Base-by-base conservation (phyloP, 306 rosid species). In the Malus orientalis region DNA sequence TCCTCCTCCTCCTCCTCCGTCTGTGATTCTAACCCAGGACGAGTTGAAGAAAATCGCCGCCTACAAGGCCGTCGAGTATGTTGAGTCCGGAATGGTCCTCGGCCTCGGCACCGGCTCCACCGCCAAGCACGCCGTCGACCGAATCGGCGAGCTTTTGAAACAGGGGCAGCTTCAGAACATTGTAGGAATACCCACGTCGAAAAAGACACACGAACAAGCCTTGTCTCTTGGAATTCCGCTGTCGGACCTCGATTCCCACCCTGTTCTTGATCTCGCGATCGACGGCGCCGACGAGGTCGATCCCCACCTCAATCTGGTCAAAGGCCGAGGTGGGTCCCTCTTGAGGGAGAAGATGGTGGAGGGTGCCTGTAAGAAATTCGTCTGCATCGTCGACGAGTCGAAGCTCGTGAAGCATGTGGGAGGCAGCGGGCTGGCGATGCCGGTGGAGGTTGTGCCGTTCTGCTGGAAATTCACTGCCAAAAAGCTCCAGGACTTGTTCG, bases 221-320 rank as follows among this genome's bases (percentile, higher is more conserved):
- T 12, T 88, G 2, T 88, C 96, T 1, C 27, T 85, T 2, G 98
- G 96, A 23, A 93, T 93, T 64, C 97, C 97, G 2, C 70, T 93
- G 1, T 81, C 97, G 11, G 97, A 93, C 83, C 93, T 93, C 4
- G 91, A 93, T 32, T 69, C 93, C 1, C 86, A 93, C 67, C 97
- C 97, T 0, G 82, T 84, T 1, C 80, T 93, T 16, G 98, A 93
- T 80, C 89, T 93, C 16, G 90, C 96, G 2, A 93, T 93, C 40
- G 98, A 93, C 30, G 98, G 97, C 11, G 97, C 98, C n/a, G 98
- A 93, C 4, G 98, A 93, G 77, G 98, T 93, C 20, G 97, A 93
- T 25, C 97, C 96, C 3, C 40, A 53, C 20, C 77, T 93, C 59
- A 93, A 91, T 76, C 38, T 91, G 49, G 98, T 93, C 2, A 93